Evolutionary conservation across 2,329 filamentous ascomycete species (phyloP).

Genomic region (Neonectria punicea): DNA sequence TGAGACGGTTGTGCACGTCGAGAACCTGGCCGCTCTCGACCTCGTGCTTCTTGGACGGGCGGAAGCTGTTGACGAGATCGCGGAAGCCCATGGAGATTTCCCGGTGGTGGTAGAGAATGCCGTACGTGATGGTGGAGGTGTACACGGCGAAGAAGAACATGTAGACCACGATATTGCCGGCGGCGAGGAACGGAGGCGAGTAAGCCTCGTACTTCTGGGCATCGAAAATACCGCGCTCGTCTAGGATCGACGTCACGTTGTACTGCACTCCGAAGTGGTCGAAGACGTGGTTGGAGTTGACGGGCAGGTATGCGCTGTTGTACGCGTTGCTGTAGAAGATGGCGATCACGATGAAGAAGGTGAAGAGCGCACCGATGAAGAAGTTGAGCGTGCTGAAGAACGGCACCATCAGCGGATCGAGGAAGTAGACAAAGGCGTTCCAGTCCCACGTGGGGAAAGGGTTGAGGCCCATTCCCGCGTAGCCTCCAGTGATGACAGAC

Average conservation of each 20-base stretch:
- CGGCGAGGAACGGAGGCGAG: slow-evolving; percentile 54
- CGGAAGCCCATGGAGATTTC: slow-evolving; percentile 52
- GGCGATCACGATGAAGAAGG: slow-evolving; percentile 43
- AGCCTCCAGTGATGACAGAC: slow-evolving; percentile 50
- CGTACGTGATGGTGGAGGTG: slow-evolving; percentile 52
- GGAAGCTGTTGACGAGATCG: slow-evolving; percentile 44
- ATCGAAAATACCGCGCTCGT: slow-evolving; percentile 50
- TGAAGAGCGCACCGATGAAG: slow-evolving; percentile 45
- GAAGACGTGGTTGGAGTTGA: slow-evolving; percentile 53
- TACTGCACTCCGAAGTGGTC: slow-evolving; percentile 53
- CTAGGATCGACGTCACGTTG: slow-evolving; percentile 50
- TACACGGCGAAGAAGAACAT: slow-evolving; percentile 56
- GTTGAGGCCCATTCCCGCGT: slow-evolving; percentile 54
- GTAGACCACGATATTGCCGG: slow-evolving; percentile 50
- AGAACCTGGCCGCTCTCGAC: slow-evolving; percentile 34
- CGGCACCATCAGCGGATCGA: slow-evolving; percentile 53
- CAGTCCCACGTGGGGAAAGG: slow-evolving; percentile 56
- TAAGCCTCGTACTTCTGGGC: slow-evolving; percentile 52
- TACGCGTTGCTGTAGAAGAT: slow-evolving; percentile 49
- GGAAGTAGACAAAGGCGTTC: slow-evolving; percentile 48
- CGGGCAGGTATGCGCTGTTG: slow-evolving; percentile 51
- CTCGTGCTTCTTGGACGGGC: slow-evolving; percentile 39
- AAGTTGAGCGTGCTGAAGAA: slow-evolving; percentile 51
- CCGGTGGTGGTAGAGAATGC: slow-evolving; percentile 51
- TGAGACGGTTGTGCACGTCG: slow-evolving; percentile 59